Evolutionary conservation across 1,284 basidiomycete genomes (phyloP), one percentile per base, ranked within the genome.

Genomic region (Volvariella volvacea): DNA sequence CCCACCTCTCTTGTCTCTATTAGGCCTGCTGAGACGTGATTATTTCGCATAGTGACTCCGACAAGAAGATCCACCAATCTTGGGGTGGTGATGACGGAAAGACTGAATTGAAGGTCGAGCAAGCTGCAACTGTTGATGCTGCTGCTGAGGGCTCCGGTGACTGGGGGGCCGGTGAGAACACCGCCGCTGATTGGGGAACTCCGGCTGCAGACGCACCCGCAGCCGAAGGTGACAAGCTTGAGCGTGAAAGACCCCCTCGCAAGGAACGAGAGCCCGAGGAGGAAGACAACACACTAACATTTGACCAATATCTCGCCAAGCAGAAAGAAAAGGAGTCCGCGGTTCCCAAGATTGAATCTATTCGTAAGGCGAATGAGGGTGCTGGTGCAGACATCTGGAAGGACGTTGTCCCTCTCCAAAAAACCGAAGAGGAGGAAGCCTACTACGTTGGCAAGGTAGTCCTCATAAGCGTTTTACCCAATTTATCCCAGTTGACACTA

Each of bases 81-180:
- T 96, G 92, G 92, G 92, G 92, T 52, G 88, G 86, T 48, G 88
- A 91, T 55, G 89, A 93, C 57, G 88, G 83, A 57, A 73, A 71
- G 53, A 63, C 82, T 32, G 90, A 92, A 64, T 72, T 85, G 57
- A 84, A 85, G 65, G 74, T 72, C 38, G 92, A 95, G 66, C 69
- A 83, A 56, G 79, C 74, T 48, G 88, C 80, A 52, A 66, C 60
- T 47, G 65, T 54, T 44, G 79, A 82, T 56, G 87, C 79, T 50
- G 67, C 65, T 46, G 70, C 55, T 32, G 78, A 80, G 55, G 58
- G 56, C 17, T 54, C 62, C 36, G 60, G 54, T 33, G 67, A 66
- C 45, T 64, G 67, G 52, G 70, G 70, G 45, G 48, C 52, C 28
- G 50, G 48, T 7, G 15, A 43, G 14, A 54, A 62, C 22, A 53